Percentiles rank a stretch among this genome's conserved stretches.
Evolutionary conservation across 78 protist species (phyloP).

Genomic region (Polysphondylium violaceum): DNA sequence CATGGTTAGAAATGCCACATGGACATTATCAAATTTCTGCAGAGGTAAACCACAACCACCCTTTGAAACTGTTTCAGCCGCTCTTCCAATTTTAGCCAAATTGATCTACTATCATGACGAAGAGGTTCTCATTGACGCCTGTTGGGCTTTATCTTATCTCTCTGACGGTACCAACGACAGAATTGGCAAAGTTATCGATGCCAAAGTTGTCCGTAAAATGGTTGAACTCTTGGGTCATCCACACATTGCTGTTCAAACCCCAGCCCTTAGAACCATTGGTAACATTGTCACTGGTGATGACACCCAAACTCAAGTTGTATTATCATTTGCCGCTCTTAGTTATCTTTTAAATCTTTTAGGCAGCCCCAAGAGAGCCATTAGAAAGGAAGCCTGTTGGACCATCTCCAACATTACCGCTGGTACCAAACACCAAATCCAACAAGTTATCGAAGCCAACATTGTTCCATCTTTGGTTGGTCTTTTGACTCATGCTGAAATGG

Average conservation of each 20-base stretch:
- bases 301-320: slow-evolving; percentile 96
- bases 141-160: slow-evolving; percentile 98
- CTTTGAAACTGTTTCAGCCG: slow-evolving; percentile 60
- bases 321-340: slow-evolving; percentile 86
- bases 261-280: slow-evolving; percentile 97
- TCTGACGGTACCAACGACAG: slow-evolving; percentile 95
- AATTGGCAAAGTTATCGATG: slow-evolving; percentile 92
- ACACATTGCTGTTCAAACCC: slow-evolving; percentile 88
- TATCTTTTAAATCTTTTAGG: slow-evolving; percentile 47
- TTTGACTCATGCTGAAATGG: slow-evolving; percentile 85
- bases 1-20: slow-evolving; percentile 97
- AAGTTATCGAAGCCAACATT: slow-evolving; percentile 91
- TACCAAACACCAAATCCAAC: slow-evolving; percentile 92
- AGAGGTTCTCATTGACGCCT: slow-evolving; percentile 96
- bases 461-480: slow-evolving; percentile 86
- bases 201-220: slow-evolving; percentile 87
- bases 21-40: slow-evolving; percentile 98
- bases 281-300: slow-evolving; percentile 99
- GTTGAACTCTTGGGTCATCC: slow-evolving; percentile 89
- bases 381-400: slow-evolving; percentile 99
- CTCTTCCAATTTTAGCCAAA: slow-evolving; percentile 73
- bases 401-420: slow-evolving; percentile 99
- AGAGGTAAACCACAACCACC: slow-evolving; percentile 96
- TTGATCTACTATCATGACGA: slow-evolving; percentile 89
- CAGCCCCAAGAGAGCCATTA: slow-evolving; percentile 78